Conservation (phyloP, 805 yeast genomes). For the Kazachstania taianensis region DNA sequence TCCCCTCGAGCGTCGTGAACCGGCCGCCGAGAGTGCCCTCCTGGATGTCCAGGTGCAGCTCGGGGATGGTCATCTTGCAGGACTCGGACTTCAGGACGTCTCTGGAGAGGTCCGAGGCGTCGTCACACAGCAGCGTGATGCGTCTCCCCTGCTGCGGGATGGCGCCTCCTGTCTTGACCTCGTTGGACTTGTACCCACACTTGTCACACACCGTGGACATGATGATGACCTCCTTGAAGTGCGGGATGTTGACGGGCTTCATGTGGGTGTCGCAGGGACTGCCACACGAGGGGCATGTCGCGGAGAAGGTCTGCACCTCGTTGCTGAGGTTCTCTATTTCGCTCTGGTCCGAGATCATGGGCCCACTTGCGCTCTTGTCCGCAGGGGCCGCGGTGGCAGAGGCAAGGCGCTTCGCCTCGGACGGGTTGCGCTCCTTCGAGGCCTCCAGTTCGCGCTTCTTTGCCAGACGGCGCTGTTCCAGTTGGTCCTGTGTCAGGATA, state of each 20-base stretch:
- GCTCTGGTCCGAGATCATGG: slow-evolving; percentile 58
- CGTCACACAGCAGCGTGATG: slow-evolving; percentile 65
- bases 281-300: slow-evolving; percentile 82
- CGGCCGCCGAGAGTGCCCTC: slow-evolving; percentile 98
- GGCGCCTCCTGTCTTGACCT: slow-evolving; percentile 97
- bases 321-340: slow-evolving; percentile 78
- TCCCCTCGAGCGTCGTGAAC: slow-evolving; percentile 94
- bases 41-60: slow-evolving; percentile 77
- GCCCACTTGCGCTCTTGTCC: slow-evolving; percentile 20
- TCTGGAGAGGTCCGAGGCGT: slow-evolving; percentile 78
- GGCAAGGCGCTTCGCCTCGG: slow-evolving; percentile 16
- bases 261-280: slow-evolving; percentile 81
- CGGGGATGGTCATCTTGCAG: slow-evolving; percentile 79
- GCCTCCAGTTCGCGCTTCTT: slow-evolving; percentile 10
- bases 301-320: slow-evolving; percentile 88
- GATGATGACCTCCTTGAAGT: slow-evolving; percentile 91
- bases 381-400: too few relatives aligned
- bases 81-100: slow-evolving; percentile 93
- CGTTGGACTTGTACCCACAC: slow-evolving; percentile 95
- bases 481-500: slow-evolving; percentile 52
- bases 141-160: slow-evolving; percentile 78
- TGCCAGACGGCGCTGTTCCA: slow-evolving; percentile 33
- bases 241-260: slow-evolving; percentile 95
- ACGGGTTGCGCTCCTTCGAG: slow-evolving; percentile 21
- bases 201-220: slow-evolving; percentile 90